Evolutionary conservation across 2,329 filamentous ascomycete genomes (phyloP), one percentile per base, ranked within the genome.

Genomic region (Epichloe glyceriae): DNA sequence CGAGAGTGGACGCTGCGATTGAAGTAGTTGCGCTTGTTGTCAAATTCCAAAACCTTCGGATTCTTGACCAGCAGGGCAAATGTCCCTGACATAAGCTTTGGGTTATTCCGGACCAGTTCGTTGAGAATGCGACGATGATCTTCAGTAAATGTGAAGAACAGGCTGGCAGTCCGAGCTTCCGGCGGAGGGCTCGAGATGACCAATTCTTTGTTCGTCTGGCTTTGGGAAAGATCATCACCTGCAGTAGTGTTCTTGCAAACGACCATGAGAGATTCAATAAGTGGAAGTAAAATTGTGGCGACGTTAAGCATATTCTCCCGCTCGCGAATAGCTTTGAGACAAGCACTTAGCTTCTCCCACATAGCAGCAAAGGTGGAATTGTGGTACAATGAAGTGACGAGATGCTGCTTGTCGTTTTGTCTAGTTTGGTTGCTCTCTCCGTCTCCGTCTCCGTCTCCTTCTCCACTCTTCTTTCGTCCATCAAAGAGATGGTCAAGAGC

Each of bases 1-100:
- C 76, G 73, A 40, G 73, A 70, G 67, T 98, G 93, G 11, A 98
- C 83, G 61, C 88, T 90, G 54, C 93, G 86, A 64, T 83, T 96
- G 75, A 98, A 98, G 76, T 94, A 98, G 70, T 95, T 97, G 61
- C 93, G 89, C 74, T 98, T 98, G 73, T 98, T 98, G 71, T 98
- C 93, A 62, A 98, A 98, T 64, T 98, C 93, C 12, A 98, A 75
- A 3, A 98, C 94, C 75, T 97, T 98, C 26, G 93, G 94, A 63
- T 98, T 98, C 74, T 95, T 96, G 55, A 97, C 93, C 46, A 98
- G 72, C 15, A 98, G 76, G 11, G 91, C 90, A 70, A 98, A 96
- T 3, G 91, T 96, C 49, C 93, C 93, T 53, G 91, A 96, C 94
- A 98, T 98, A 56, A 98, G 80, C 67, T 95, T 95, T 33, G 94